Evolutionary conservation across 805 yeast species (phyloP).

Genomic region (Candida dajiaensis): DNA sequence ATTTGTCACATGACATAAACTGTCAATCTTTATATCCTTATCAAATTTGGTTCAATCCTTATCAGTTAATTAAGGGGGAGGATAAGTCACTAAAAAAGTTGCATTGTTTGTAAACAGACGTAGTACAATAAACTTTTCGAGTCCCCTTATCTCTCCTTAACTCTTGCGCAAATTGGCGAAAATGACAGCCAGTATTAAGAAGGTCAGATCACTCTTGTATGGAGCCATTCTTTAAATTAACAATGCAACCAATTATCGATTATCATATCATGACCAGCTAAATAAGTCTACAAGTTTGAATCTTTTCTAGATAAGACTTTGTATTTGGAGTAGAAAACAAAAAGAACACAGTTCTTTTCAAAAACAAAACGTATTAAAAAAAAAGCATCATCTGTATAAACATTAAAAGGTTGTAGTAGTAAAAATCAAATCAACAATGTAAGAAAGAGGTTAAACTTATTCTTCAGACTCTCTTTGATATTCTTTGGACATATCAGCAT

Average conservation of each 20-base stretch:
- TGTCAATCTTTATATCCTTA: neutral
- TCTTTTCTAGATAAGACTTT: neutral
- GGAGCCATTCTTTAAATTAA: too few relatives aligned
- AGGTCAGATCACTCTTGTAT: too few relatives aligned
- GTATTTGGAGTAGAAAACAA: neutral
- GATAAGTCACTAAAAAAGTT: too few relatives aligned
- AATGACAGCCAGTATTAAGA: neutral
- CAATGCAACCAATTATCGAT: too few relatives aligned
- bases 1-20: neutral
- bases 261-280: too few relatives aligned
- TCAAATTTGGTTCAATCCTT: too few relatives aligned
- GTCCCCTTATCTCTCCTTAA: neutral
- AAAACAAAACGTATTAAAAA: neutral
- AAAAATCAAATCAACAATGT: neutral
- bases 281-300: too few relatives aligned
- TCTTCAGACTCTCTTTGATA: constrained; percentile 62
- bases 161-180: neutral
- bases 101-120: too few relatives aligned
- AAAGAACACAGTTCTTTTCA: neutral
- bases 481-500: constrained; percentile 92
- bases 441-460: neutral
- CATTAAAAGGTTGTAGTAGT: neutral
- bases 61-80: too few relatives aligned
- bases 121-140: too few relatives aligned
- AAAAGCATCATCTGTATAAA: neutral